Percentiles rank a stretch among this genome's conserved stretches.
Evolutionary conservation across 2,329 filamentous ascomycete genomes (phyloP).

Genomic region (Didymosphaeria variabile): DNA sequence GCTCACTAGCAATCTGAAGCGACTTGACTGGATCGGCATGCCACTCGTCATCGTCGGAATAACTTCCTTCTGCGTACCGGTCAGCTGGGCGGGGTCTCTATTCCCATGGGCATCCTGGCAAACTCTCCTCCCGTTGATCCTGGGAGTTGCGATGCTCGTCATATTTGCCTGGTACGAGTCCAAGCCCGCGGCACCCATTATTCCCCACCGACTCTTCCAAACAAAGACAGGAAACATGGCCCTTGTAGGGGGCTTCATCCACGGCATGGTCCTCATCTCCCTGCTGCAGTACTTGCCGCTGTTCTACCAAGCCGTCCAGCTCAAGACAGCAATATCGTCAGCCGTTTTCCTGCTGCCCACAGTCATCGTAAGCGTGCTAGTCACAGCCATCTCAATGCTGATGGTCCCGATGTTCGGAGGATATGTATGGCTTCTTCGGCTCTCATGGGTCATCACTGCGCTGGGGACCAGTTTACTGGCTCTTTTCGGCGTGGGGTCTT

Average conservation of each 20-base stretch:
- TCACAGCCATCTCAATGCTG: slow-evolving; percentile 6
- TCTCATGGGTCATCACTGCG: slow-evolving; percentile 9
- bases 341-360: slow-evolving; percentile 14
- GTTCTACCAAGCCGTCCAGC: slow-evolving; percentile 49
- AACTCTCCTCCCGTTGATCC: slow-evolving; percentile 66
- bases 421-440: slow-evolving; percentile 5
- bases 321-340: slow-evolving; percentile 45
- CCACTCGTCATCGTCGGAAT: slow-evolving; percentile 52
- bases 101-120: slow-evolving; percentile 65
- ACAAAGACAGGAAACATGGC: slow-evolving; percentile 59
- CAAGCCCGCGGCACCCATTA: slow-evolving; percentile 60
- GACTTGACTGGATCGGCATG: slow-evolving; percentile 61
- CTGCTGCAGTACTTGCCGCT: slow-evolving; percentile 51
- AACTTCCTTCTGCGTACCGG: slow-evolving; percentile 57
- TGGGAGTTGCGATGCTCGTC: slow-evolving; percentile 63
- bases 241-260: slow-evolving; percentile 63
- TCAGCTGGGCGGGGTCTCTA: slow-evolving; percentile 59
- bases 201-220: slow-evolving; percentile 54
- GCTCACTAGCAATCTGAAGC: slow-evolving; percentile 48
- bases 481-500: neutral
- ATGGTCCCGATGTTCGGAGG: slow-evolving; percentile 6
- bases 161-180: slow-evolving; percentile 63
- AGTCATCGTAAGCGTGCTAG: neutral
- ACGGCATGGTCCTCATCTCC: slow-evolving; percentile 58
- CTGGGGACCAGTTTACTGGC: slow-evolving; percentile 6